Base-by-base conservation (phyloP, 345 rosid species). In the Reutealis trisperma region DNA sequence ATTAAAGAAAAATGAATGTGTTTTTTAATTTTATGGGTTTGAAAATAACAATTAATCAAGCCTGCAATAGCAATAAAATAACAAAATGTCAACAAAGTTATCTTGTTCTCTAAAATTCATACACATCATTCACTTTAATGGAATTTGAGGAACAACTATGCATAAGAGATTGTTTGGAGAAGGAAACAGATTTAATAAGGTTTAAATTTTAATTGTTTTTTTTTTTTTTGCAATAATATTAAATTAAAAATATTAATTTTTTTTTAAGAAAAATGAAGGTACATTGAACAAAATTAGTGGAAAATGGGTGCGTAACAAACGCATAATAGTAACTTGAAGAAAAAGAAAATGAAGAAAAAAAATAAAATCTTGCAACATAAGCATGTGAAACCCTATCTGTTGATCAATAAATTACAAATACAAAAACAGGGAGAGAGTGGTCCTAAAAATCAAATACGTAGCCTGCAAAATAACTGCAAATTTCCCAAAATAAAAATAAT, bases 351-450 rank as follows among this genome's bases (percentile, higher is more conserved):
- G 51, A 8, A 47, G 13, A 9, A 44, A 4, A 44, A 4, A 44
- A 47, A 47, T 10, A 15, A 64, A 64, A 64, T 16, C 18, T 64
- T 34, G 47, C 34, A 65, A 65, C 49, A 65, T 25, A 67, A 44
- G 71, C 71, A 67, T 45, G 34, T 67, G 55, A 67, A 67, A 59
- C 11, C 14, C 30, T 59, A 59, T 12, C 30, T 34, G 37, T 3
- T 37, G 6, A 37, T 37, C 41, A 37, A 37, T 37, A 66, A 37
- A 66, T 66, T 66, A 66, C 70, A 47, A 37, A 41, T 66, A 10
- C 70, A 41, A 66, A 66, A 24, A 34, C 37, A 34, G 37, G 37
- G 42, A 65, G 70, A 41, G 44, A 37, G 70, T 66, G 70, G 70
- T 66, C 70, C 70, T 66, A 21, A 8, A 1, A 37, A 37, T 37